Percentiles rank a stretch among this genome's conserved stretches.
Conservation (phyloP, 1,139 yeast species). For the Candida pseudoviswanathii region DNA sequence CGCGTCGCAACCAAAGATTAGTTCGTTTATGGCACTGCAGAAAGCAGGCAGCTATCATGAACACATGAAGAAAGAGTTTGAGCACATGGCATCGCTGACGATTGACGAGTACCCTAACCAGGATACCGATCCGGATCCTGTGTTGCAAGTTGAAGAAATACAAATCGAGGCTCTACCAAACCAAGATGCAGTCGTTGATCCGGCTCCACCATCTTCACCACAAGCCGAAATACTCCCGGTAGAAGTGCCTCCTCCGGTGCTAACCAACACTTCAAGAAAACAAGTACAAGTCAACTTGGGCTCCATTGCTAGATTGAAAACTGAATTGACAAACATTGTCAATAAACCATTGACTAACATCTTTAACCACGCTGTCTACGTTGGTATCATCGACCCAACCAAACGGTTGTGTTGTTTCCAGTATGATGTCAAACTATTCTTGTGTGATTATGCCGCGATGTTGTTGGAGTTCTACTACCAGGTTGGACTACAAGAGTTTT, state of each 20-base stretch:
- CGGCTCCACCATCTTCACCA: neutral
- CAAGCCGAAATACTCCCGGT: slow-evolving; percentile 12
- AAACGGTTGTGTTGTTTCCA: slow-evolving; percentile 81
- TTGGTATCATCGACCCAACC: slow-evolving; percentile 78
- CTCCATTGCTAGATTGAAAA: slow-evolving; percentile 58
- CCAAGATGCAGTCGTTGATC: neutral
- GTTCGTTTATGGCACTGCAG: slow-evolving; percentile 16
- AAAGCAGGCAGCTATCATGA: slow-evolving; percentile 8
- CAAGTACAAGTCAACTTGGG: slow-evolving; percentile 49
- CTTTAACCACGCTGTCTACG: slow-evolving; percentile 69
- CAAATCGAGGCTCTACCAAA: slow-evolving; percentile 6
- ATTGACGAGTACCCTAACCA: slow-evolving; percentile 8
- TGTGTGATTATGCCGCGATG: slow-evolving; percentile 80
- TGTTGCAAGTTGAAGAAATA: neutral
- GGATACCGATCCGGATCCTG: neutral
- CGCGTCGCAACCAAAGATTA: slow-evolving; percentile 34
- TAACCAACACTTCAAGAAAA: slow-evolving; percentile 9
- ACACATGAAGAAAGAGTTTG: slow-evolving; percentile 10
- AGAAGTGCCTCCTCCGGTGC: slow-evolving; percentile 3
- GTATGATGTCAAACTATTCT: slow-evolving; percentile 70
- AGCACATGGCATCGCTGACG: slow-evolving; percentile 2
- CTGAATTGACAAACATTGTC: slow-evolving; percentile 47
- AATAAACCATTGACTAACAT: slow-evolving; percentile 63
- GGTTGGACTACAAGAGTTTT: slow-evolving; percentile 72
- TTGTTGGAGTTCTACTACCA: slow-evolving; percentile 79